These are phyloP conservation scores for Serendipita sp. DNA, from an alignment of 768 basidiomycete genomes.

Conservation along the genomic window DNA sequence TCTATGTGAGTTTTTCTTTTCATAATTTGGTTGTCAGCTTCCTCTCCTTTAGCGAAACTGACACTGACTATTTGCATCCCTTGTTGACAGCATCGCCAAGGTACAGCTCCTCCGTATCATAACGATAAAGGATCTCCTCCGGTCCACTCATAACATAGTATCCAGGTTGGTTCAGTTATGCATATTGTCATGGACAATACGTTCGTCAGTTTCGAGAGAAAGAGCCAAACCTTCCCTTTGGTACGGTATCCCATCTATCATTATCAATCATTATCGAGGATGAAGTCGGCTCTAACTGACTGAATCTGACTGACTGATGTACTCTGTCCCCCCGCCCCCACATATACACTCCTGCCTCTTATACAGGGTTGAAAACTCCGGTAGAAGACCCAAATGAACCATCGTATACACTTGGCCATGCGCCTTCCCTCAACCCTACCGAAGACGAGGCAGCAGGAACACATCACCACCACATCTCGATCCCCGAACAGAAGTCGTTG, in stretches of 20 bases:
- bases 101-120: background rate
- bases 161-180: conserved; percentile 95
- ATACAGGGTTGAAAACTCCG: conserved; percentile 14
- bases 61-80: background rate
- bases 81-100: conserved; percentile 1
- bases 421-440: conserved; percentile 26
- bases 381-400: conserved; percentile 17
- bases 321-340: conserved; percentile 12
- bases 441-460: conserved; percentile 8
- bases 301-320: no score
- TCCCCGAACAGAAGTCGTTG: conserved; percentile 47
- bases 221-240: conserved; percentile 20
- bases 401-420: conserved; percentile 59
- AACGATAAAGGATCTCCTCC: conserved; percentile 14
- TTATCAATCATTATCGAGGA: background rate
- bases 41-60: conserved; percentile 14
- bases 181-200: conserved; percentile 87
- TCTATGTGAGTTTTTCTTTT: conserved; percentile 49
- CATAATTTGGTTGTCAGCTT: conserved; percentile 16
- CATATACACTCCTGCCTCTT: conserved; percentile 20
- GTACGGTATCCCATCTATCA: conserved; percentile 8
- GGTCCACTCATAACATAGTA: conserved; percentile 35
- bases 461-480: conserved; percentile 27
- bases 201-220: conserved; percentile 88
- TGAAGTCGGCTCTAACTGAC: conserved; percentile 6